A percentile compares a stretch with the other conserved stretches of the same genome.
Conservation (phyloP, 2,329 filamentous ascomycete genomes). For the Pezicula rhizophila region DNA sequence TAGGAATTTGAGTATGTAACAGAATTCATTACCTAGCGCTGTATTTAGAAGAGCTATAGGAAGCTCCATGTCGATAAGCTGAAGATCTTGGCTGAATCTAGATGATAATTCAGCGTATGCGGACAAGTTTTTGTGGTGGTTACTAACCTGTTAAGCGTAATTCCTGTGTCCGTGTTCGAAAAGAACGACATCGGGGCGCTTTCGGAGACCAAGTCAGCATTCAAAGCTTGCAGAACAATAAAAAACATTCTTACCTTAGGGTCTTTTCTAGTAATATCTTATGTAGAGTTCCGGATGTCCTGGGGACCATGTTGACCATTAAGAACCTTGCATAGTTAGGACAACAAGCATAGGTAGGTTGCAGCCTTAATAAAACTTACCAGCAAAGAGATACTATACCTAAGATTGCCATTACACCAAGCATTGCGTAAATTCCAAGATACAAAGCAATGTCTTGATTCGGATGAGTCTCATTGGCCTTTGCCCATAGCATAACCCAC, state of each 20-base stretch:
- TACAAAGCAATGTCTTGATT: too few relatives aligned
- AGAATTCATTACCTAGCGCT: too few relatives aligned
- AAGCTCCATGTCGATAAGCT: slow-evolving; percentile 4
- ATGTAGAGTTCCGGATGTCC: not conserved
- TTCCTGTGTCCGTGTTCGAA: slow-evolving; percentile 1
- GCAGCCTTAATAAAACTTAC: too few relatives aligned
- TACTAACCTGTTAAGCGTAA: not conserved
- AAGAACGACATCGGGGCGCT: slow-evolving; percentile 5
- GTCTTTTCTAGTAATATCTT: not conserved
- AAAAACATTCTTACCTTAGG: not conserved
- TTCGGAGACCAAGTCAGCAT: not conserved
- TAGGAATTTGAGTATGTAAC: slow-evolving; percentile 8
- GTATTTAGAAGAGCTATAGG: slow-evolving; percentile 17
- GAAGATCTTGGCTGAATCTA: slow-evolving; percentile 7
- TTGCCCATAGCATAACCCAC: too few relatives aligned
- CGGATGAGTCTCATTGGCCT: too few relatives aligned
- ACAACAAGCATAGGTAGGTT: too few relatives aligned
- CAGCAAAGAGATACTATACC: too few relatives aligned
- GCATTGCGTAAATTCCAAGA: too few relatives aligned
- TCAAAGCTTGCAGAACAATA: not conserved
- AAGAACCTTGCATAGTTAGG: too few relatives aligned
- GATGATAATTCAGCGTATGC: not conserved
- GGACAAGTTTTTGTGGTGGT: not conserved
- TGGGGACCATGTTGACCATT: not conserved
- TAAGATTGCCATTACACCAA: too few relatives aligned